Evolutionary conservation across 2,329 filamentous ascomycete genomes (phyloP).

Genomic region (Pseudohalonectria lignicola): DNA sequence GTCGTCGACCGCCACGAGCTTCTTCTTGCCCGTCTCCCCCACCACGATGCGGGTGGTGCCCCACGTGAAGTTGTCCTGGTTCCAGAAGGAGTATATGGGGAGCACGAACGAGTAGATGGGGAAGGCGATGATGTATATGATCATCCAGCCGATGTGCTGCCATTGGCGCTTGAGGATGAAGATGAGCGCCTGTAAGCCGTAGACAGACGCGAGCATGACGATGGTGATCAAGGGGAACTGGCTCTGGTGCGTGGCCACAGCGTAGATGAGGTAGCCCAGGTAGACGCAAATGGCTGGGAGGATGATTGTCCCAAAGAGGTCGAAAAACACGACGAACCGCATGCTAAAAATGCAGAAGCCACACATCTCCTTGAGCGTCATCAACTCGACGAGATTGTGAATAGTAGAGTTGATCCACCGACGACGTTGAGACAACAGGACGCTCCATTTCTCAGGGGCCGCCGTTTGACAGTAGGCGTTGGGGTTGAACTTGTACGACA

Average conservation of each 20-base stretch:
- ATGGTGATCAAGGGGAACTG: conserved; percentile 81
- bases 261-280: conserved; percentile 78
- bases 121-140: conserved; percentile 94
- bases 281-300: conserved; percentile 84
- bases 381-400: conserved; percentile 87
- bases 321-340: conserved; percentile 92
- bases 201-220: conserved; percentile 79
- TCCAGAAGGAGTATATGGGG: conserved; percentile 98
- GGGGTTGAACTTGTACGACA: conserved; percentile 93
- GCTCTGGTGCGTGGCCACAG: conserved; percentile 55
- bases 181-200: conserved; percentile 90
- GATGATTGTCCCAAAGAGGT: conserved; percentile 85
- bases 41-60: conserved; percentile 97
- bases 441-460: conserved; percentile 86
- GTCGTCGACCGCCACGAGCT: conserved; percentile 76
- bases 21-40: conserved; percentile 83
- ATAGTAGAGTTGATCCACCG: conserved; percentile 99
- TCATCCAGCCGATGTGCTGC: conserved; percentile 99
- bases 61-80: conserved; percentile 98
- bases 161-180: conserved; percentile 96
- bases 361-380: conserved; percentile 85
- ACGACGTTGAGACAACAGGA: conserved; percentile 92
- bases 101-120: conserved; percentile 88
- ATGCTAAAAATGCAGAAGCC: conserved; percentile 99
- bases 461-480: conserved; percentile 91